Base-by-base conservation (phyloP, 108 stramenopile species). In the Cyclostephanos tholiformis region DNA sequence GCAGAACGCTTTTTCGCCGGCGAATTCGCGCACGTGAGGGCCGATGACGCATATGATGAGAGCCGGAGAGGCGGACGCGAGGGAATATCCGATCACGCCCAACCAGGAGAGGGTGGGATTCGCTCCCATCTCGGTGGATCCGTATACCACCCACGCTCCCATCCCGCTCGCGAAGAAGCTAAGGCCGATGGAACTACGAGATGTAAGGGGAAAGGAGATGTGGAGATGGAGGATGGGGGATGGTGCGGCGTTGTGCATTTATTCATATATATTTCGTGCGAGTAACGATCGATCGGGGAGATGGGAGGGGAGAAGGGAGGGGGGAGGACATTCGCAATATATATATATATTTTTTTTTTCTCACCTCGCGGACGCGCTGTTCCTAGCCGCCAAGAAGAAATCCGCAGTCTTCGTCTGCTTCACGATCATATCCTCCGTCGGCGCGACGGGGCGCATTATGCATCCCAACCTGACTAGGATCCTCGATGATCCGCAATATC, bases 101-200 rank as follows among this genome's bases (percentile, higher is more conserved):
- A 89, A 71, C 89, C 89, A 90, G 9, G 79, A 82, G n/a, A 88
- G 72, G 11, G 65, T 20, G 10, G 83, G 85, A 29, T 72, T 86
- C 23, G 86, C 88, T 25, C 88, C 88, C 84, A 89, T 83, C 71
- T 90, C 89, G 13, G 87, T 86, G n/a, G 89, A 82, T 20, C 87
- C 89, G 72, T 90, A 90, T 52, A 90, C 85, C 12, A 90, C 82
- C 91, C 91, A 92, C 39, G 89, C 89, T 25, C 88, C 86, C 91
- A 92, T 92, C 25, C 87, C 87, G 50, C 75, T 75, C 1, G 91
- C 91, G 59, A 92, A 92, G 80, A 84, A 92, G 62, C 68, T 72
- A 50, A 92, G 63, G 41, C 86, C 91, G 52, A 92, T 82, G 69
- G 84, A 30, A 61, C 75, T 76, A 30, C 14, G 60, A n/a, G 12